Conservation (phyloP, 2,329 filamentous ascomycete genomes). For the Pseudofabraea citricarpa region DNA sequence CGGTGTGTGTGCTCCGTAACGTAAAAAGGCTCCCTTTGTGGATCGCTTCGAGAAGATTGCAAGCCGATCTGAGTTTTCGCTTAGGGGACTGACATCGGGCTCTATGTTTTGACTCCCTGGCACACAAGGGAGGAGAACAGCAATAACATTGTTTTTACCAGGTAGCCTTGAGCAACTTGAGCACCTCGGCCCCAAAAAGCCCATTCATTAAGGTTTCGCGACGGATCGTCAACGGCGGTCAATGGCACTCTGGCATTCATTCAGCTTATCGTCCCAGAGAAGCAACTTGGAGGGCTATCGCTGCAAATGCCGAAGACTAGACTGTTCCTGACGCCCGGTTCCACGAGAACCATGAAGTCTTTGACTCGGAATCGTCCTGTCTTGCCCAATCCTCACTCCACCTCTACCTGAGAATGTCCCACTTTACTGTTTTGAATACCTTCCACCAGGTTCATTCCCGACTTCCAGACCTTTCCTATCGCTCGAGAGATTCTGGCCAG, state of each 20-base stretch:
- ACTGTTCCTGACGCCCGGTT: background rate
- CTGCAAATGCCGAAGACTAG: background rate
- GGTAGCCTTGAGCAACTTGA: too few species aligned
- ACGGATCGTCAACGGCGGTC: too few species aligned
- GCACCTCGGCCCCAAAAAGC: too few species aligned
- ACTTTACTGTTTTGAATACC: background rate
- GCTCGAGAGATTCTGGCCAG: background rate
- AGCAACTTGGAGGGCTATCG: background rate
- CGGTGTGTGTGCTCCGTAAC: background rate
- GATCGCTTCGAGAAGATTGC: background rate
- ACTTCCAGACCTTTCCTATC: too few species aligned
- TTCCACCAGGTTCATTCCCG: too few species aligned
- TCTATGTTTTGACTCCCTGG: background rate
- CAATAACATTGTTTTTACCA: background rate
- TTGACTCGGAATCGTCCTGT: background rate
- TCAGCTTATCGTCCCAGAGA: too few species aligned
- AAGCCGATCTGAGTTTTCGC: background rate
- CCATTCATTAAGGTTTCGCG: too few species aligned
- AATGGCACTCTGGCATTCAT: too few species aligned
- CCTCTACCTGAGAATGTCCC: background rate
- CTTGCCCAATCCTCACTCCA: background rate
- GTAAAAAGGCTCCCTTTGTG: background rate
- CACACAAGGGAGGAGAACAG: background rate
- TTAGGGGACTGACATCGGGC: background rate
- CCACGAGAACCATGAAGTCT: background rate